Percentiles rank a stretch among this genome's conserved stretches.
Evolutionary conservation across 2,329 filamentous ascomycete species (phyloP).

Genomic region (Shiraia sp.): DNA sequence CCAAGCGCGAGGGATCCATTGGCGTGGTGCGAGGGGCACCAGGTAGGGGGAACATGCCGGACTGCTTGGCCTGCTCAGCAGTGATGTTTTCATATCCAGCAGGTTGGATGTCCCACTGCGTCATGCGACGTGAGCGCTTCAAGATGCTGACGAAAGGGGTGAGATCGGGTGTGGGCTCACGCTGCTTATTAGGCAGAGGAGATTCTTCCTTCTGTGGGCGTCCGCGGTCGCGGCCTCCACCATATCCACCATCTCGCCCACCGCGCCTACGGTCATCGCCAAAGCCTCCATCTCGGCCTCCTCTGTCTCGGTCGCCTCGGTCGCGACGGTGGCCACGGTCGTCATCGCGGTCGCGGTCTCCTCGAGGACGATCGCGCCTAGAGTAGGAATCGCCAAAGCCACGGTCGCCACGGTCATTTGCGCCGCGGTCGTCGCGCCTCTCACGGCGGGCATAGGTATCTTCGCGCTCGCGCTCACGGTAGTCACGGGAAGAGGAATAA

Average conservation of each 20-base stretch:
- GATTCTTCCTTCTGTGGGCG: conserved; percentile 74
- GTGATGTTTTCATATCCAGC: conserved; percentile 98
- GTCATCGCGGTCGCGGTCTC: conserved; percentile 37
- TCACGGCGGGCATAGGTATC: conserved; percentile 80
- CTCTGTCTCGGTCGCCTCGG: conserved; percentile 49
- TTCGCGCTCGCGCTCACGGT: conserved; percentile 90
- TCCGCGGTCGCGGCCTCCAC: conserved; percentile 52
- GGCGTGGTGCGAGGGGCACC: conserved; percentile 92
- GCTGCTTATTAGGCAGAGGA: conserved; percentile 78
- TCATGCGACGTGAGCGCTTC: conserved; percentile 87
- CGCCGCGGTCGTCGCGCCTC: conserved; percentile 52
- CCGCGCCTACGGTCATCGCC: conserved; percentile 43
- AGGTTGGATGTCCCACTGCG: conserved; percentile 99
- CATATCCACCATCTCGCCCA: conserved; percentile 27
- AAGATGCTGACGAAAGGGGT: conserved; percentile 81
- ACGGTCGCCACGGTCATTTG: conserved; percentile 55
- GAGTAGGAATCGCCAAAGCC: conserved; percentile 62
- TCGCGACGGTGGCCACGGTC: conserved; percentile 41
- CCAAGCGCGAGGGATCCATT: conserved; percentile 91
- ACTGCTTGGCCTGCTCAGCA: conserved; percentile 96
- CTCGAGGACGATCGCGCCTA: conserved; percentile 39
- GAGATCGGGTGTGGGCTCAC: conserved; percentile 93
- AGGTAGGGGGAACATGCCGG: conserved; percentile 97
- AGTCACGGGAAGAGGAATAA: conserved; percentile 91
- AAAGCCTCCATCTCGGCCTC: conserved; percentile 56